Percentiles rank a stretch among this genome's conserved stretches.
Conservation (phyloP, 352 stramenopile species). For the Peronospora farinosa region DNA sequence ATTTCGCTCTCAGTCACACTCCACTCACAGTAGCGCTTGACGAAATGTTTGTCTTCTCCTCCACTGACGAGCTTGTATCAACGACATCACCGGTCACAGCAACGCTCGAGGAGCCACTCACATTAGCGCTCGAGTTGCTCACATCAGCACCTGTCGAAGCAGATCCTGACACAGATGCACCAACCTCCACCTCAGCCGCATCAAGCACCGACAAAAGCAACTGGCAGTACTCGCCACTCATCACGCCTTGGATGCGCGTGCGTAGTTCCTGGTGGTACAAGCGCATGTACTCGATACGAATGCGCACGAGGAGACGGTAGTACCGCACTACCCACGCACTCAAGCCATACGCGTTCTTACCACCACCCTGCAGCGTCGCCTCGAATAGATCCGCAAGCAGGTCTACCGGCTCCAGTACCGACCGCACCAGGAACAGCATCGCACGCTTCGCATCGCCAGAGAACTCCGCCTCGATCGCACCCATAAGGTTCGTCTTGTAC, state of each 20-base stretch:
- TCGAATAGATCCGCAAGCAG: conserved; percentile 51
- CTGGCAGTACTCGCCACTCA: conserved; percentile 26
- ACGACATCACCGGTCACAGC: too few relatives aligned
- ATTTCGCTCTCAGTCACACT: too few relatives aligned
- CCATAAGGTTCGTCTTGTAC: conserved; percentile 46
- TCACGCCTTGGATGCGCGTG: conserved; percentile 15
- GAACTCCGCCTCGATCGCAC: conserved; percentile 61
- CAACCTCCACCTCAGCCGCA: conserved; percentile 16
- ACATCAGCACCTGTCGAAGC: conserved; percentile 7
- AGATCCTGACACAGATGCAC: conserved; percentile 12
- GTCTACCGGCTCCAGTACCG: conserved; percentile 45
- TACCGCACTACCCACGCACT: conserved; percentile 54
- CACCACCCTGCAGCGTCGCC: conserved; percentile 57
- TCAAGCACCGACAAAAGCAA: conserved; percentile 21
- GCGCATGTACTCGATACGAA: conserved; percentile 42
- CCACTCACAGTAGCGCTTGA: too few relatives aligned
- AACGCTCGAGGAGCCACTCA: conserved; percentile 4
- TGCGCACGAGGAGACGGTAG: conserved; percentile 36
- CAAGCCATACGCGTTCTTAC: conserved; percentile 56
- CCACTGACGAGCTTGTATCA: too few relatives aligned
- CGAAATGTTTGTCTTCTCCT: too few relatives aligned
- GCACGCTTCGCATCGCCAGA: conserved; percentile 34
- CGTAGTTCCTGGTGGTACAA: conserved; percentile 42
- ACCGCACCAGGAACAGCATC: conserved; percentile 40
- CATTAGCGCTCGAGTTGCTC: conserved; percentile 5